phyloP scores from a whole-genome alignment of 495 filamentous ascomycete species.

The Tuber magnatum region DNA sequence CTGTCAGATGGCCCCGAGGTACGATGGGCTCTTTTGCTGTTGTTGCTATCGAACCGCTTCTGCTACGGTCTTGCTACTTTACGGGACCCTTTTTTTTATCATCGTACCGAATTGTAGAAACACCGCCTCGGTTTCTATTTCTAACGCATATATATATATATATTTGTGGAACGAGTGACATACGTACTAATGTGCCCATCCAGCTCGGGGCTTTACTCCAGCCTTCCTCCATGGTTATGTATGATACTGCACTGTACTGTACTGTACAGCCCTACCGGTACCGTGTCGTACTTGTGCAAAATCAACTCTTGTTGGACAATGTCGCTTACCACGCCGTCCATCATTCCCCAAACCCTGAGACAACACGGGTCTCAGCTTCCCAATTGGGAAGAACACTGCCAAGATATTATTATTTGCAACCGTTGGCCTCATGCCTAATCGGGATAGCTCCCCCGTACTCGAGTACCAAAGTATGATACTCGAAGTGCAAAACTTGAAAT shows the following conservation, averaged over 20 bases:
- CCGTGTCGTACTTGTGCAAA: too few relatives aligned
- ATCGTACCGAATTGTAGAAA: neutral
- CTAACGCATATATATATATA: neutral
- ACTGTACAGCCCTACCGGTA: too few relatives aligned
- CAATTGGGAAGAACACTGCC: neutral
- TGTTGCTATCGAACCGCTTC: neutral
- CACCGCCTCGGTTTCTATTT: neutral
- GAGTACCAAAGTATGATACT: too few relatives aligned
- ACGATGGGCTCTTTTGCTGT: neutral
- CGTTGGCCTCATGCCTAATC: neutral
- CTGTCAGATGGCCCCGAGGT: neutral
- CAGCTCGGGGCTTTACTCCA: too few relatives aligned
- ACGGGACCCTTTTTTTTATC: neutral
- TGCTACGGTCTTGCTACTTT: neutral
- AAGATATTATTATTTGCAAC: neutral
- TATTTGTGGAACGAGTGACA: neutral
- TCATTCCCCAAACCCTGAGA: neutral
- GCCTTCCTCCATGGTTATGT: too few relatives aligned
- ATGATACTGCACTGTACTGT: too few relatives aligned
- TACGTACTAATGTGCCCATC: too few relatives aligned
- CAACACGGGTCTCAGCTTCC: neutral
- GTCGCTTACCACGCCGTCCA: neutral
- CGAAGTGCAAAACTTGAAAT: too few relatives aligned
- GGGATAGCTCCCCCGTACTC: neutral
- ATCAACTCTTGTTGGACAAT: too few relatives aligned